These are phyloP conservation scores for Peniophora sp. DNA, from an alignment of 1,284 basidiomycete genomes.

Conservation along the genomic window DNA sequence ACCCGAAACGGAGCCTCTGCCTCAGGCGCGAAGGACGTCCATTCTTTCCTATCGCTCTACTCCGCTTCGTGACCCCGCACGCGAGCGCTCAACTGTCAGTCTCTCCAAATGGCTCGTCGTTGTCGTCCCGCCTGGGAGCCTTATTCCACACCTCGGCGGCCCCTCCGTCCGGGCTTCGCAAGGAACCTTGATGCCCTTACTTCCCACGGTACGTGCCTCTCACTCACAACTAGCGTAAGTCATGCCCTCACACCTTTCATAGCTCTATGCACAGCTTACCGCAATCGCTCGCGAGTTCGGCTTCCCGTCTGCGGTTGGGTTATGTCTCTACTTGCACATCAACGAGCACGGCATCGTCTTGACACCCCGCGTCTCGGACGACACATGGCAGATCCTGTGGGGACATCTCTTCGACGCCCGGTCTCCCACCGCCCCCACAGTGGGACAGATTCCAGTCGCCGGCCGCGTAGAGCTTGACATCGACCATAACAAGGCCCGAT, in stretches of 20 bases:
- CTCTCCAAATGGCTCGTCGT: conserved; percentile 54
- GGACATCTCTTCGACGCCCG: conserved; percentile 49
- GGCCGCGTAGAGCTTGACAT: conserved; percentile 76
- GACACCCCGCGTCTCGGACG: conserved; percentile 69
- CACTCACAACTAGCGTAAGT: not conserved
- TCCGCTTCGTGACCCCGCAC: conserved; percentile 37
- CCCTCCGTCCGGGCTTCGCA: conserved; percentile 54
- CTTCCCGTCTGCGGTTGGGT: conserved; percentile 64
- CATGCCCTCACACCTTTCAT: conserved; percentile 1
- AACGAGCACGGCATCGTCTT: conserved; percentile 42
- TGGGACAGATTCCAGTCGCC: conserved; percentile 43
- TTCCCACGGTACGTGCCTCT: conserved; percentile 52
- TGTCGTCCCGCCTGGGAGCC: conserved; percentile 48
- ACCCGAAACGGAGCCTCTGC: conserved; percentile 1
- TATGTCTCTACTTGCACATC: conserved; percentile 59
- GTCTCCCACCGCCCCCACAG: conserved; percentile 20
- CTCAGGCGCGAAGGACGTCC: conserved; percentile 22
- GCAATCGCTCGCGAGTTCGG: conserved; percentile 76
- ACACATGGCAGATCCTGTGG: conserved; percentile 69
- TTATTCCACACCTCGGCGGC: conserved; percentile 46
- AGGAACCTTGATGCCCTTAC: conserved; percentile 67
- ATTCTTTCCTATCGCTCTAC: conserved; percentile 53
- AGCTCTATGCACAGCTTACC: conserved; percentile 69
- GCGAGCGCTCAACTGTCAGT: conserved; percentile 37
- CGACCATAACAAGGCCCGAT: conserved; percentile 59